Evolutionary conservation across 495 filamentous ascomycete genomes (phyloP), one percentile per base, ranked within the genome.

Genomic region (Penicillium egyptiacum): DNA sequence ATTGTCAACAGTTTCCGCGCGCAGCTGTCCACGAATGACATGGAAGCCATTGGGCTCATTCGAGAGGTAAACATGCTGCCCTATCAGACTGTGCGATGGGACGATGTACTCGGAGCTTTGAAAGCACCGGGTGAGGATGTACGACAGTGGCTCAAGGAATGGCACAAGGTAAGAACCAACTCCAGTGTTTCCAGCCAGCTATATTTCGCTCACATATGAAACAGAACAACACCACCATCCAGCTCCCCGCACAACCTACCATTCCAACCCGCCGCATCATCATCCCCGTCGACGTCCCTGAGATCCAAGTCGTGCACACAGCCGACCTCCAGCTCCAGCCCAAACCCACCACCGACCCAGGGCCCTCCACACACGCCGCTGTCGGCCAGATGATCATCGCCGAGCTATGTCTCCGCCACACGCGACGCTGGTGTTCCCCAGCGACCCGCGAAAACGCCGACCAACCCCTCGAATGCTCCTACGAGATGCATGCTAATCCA

Each of bases 221-320:
- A 30, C 61, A 79, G 70, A 67, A 64, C 31, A 66, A 76, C 49
- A 59, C 65, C 28, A 60, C 67, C 22, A 68, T 80, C 28, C 57
- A 50, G n/a, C 67, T 81, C 10, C 71, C 74, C 12, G 19, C 61
- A 1, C 62, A 69, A 7, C 64, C 70, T 7, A 59, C 66, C 25
- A 71, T 75, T 30, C 74, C 66, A 16, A 60, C 55, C 49, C 76
- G 75, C 46, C 73, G 73, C 42, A 78, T 83, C 59, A 63, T 75
- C 37, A 79, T 83, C 48, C 80, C 80, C 4, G 91, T 98, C 19
- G 89, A 96, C 43, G 82, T 98, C n/a, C 95, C 94, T 0, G 81
- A 88, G 7, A 79, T 96, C 23, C 84, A 88, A 53, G 83, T 97
- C 25, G 86, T 98, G 2, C 88, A 93, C 71, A 95, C 88, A 1